These are phyloP conservation scores for Knufia petricola DNA, from an alignment of 2,329 filamentous ascomycete genomes.

Conservation along the genomic window DNA sequence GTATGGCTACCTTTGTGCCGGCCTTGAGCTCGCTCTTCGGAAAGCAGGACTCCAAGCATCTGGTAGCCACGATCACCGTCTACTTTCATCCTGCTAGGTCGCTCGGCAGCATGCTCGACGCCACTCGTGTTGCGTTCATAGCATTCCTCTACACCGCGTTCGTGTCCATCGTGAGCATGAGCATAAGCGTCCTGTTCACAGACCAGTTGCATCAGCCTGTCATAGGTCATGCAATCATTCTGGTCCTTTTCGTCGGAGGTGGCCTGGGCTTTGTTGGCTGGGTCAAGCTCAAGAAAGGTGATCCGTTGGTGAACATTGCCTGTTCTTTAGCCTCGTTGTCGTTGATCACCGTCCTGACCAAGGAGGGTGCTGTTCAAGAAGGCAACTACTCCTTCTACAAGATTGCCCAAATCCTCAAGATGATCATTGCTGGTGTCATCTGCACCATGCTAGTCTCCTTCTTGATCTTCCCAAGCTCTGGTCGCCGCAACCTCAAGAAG, in stretches of 20 bases:
- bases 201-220: conserved; percentile 54
- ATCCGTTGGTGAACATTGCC: conserved; percentile 72
- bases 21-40: conserved; percentile 65
- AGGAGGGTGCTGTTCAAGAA: conserved; percentile 77
- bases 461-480: conserved; percentile 67
- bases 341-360: conserved; percentile 81
- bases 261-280: conserved; percentile 81
- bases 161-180: conserved; percentile 77
- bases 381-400: conserved; percentile 74
- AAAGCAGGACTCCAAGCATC: conserved; percentile 80
- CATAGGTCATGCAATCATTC: conserved; percentile 67
- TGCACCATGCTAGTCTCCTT: conserved; percentile 67
- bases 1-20: conserved; percentile 73
- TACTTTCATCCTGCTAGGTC: conserved; percentile 89
- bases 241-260: conserved; percentile 75
- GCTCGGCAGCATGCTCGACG: conserved; percentile 81
- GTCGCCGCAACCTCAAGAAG: conserved; percentile 60
- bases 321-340: conserved; percentile 79
- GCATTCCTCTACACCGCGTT: conserved; percentile 71
- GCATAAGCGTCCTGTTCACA: conserved; percentile 70
- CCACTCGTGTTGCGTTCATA: conserved; percentile 62
- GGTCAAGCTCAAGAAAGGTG: conserved; percentile 70
- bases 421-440: conserved; percentile 68
- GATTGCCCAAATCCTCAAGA: conserved; percentile 71
- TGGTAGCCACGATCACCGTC: conserved; percentile 85